Evolutionary conservation across 495 filamentous ascomycete species (phyloP).

Genomic region (Niebla homalea): DNA sequence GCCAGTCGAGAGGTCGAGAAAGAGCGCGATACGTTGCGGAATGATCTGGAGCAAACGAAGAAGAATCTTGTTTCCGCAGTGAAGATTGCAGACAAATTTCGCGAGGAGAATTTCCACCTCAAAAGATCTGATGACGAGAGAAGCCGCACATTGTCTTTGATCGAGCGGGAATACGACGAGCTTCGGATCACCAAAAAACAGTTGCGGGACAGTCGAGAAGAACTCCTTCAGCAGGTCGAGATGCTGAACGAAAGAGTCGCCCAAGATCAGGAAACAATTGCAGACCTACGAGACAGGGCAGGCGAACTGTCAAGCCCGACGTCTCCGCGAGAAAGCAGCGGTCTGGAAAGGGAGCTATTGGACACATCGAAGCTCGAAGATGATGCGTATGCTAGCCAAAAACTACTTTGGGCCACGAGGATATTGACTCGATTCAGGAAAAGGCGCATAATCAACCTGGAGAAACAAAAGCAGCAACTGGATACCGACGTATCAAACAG

Average conservation of each 20-base stretch:
- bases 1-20: constrained; percentile 57
- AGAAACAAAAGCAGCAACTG: constrained; percentile 8
- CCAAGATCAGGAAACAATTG: constrained; percentile 26
- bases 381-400: constrained; percentile 19
- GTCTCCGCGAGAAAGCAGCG: constrained; percentile 3
- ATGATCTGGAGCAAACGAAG: constrained; percentile 43
- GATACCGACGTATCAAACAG: not conserved
- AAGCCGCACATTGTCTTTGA: constrained; percentile 39
- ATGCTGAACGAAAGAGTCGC: constrained; percentile 42
- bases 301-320: not conserved
- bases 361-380: constrained; percentile 5
- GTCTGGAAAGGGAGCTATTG: constrained; percentile 12
- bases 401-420: not conserved
- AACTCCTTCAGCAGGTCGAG: constrained; percentile 39
- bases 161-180: constrained; percentile 49
- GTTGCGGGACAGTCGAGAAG: constrained; percentile 44
- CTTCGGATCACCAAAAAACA: constrained; percentile 42
- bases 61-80: constrained; percentile 28
- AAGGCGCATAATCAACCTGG: constrained; percentile 8
- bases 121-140: constrained; percentile 45
- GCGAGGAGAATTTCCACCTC: constrained; percentile 18
- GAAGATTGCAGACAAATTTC: constrained; percentile 35
- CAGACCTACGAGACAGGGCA: constrained; percentile 9
- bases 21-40: constrained; percentile 51
- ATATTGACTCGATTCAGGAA: constrained; percentile 9